A percentile compares a stretch with the other conserved stretches of the same genome.
These are phyloP conservation scores for Malus sieversii DNA, from an alignment of 306 rosid genomes.

Conservation along the genomic window DNA sequence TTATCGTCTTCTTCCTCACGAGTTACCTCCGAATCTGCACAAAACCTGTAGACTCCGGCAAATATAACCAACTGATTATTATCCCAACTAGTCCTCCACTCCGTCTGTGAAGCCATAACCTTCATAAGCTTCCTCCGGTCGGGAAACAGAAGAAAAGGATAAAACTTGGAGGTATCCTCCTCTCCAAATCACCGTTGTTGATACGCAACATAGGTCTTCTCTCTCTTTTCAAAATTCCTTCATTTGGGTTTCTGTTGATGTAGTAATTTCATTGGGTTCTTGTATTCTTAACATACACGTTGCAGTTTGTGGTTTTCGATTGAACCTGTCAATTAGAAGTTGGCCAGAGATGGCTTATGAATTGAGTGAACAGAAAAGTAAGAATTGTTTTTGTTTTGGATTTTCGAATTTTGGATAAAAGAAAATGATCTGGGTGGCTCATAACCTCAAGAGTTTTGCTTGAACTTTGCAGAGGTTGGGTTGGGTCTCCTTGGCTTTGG, in stretches of 20 bases:
- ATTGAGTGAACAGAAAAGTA: slow-evolving; percentile 68
- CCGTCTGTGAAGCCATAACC: no score
- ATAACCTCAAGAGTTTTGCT: slow-evolving; percentile 9
- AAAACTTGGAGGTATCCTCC: not conserved
- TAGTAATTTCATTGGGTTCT: not conserved
- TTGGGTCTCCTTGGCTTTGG: slow-evolving; percentile 89
- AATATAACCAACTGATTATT: no score
- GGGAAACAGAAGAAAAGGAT: not conserved
- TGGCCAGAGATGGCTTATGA: slow-evolving; percentile 54
- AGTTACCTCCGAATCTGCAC: no score
- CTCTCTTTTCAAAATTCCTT: not conserved
- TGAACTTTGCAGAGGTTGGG: slow-evolving; percentile 62
- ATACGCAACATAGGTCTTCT: slow-evolving; percentile 1
- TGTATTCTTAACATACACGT: not conserved
- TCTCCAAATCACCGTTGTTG: not conserved
- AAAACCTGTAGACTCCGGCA: no score
- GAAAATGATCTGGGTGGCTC: not conserved
- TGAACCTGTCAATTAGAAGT: slow-evolving; percentile 5
- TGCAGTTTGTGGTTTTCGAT: slow-evolving; percentile 23
- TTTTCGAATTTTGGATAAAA: not conserved
- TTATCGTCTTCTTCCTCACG: no score
- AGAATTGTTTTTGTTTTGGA: slow-evolving; percentile 15
- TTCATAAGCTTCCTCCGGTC: not conserved
- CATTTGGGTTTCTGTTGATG: not conserved
- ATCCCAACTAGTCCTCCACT: no score